A percentile compares a stretch with the other conserved stretches of the same genome.
These are phyloP conservation scores for Neonothopanus nambi DNA, from an alignment of 1,284 basidiomycete species.

Conservation along the genomic window DNA sequence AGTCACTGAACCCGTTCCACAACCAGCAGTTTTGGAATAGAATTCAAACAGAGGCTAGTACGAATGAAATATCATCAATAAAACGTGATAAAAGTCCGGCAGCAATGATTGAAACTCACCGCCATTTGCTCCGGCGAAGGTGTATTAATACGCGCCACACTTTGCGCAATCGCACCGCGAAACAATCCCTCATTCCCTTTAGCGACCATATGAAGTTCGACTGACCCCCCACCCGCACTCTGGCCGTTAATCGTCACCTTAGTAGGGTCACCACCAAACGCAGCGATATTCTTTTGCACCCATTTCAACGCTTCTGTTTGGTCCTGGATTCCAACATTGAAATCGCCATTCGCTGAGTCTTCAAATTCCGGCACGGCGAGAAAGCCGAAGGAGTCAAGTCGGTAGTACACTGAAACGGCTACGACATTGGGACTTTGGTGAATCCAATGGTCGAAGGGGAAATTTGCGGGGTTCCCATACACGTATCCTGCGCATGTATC, in stretches of 20 bases:
- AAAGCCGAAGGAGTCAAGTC: conserved; percentile 56
- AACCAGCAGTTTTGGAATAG: conserved; percentile 49
- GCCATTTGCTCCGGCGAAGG: conserved; percentile 49
- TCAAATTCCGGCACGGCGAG: conserved; percentile 45
- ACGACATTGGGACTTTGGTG: conserved; percentile 51
- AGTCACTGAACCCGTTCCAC: conserved; percentile 35
- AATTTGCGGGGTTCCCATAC: conserved; percentile 57
- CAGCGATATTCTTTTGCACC: conserved; percentile 58
- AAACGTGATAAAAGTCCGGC: no score
- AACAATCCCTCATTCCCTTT: conserved; percentile 43
- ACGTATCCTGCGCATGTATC: conserved; percentile 40
- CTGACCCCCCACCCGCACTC: conserved; percentile 58
- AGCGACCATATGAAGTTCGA: conserved; percentile 56
- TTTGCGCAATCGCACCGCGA: conserved; percentile 58
- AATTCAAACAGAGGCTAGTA: conserved; percentile 55
- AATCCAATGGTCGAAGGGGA: conserved; percentile 57
- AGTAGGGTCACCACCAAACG: conserved; percentile 62
- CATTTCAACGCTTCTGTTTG: conserved; percentile 62
- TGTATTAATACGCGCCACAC: conserved; percentile 51
- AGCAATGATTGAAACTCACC: conserved; percentile 32
- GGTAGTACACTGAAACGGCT: conserved; percentile 55
- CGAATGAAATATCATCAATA: background rate
- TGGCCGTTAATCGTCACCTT: conserved; percentile 64
- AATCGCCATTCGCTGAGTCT: conserved; percentile 42
- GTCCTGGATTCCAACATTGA: conserved; percentile 64